Evolutionary conservation across 2,329 filamentous ascomycete species (phyloP).

Genomic region (Trichoderma semiorbis): DNA sequence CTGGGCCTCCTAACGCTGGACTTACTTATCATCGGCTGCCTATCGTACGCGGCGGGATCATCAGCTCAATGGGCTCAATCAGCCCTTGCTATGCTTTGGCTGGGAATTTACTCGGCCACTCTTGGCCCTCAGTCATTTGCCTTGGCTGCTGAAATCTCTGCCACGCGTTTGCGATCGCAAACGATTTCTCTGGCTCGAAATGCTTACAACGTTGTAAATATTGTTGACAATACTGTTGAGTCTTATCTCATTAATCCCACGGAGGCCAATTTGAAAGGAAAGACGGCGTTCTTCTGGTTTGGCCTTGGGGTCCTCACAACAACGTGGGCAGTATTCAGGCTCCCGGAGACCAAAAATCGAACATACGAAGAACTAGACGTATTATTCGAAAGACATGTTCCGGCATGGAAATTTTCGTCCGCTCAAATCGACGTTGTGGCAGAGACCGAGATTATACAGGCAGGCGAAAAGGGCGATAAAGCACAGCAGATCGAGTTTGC

Average conservation of each 20-base stretch:
- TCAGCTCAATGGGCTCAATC: not conserved
- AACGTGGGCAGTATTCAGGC: not conserved
- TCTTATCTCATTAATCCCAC: not conserved
- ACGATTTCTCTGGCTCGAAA: not conserved
- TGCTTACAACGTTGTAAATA: not conserved
- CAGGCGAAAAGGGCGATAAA: not conserved
- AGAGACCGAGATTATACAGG: not conserved
- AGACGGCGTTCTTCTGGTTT: not conserved
- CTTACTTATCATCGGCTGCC: not conserved
- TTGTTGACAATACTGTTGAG: not conserved
- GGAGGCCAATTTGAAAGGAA: not conserved
- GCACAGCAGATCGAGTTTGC: not conserved
- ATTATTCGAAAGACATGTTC: constrained; percentile 30
- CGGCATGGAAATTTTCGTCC: constrained; percentile 29
- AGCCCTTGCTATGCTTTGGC: not conserved
- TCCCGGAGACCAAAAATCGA: constrained; percentile 22
- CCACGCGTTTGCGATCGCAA: not conserved
- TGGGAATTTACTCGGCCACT: not conserved
- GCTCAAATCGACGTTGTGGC: not conserved
- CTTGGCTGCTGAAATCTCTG: not conserved
- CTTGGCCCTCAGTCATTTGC: not conserved
- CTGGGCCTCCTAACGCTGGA: not conserved
- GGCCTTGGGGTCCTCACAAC: not conserved
- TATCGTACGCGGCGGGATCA: not conserved
- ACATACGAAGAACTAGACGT: constrained; percentile 41